phyloP scores from a whole-genome alignment of 2,329 filamentous ascomycete species.

The Venturiaceae sp. region DNA sequence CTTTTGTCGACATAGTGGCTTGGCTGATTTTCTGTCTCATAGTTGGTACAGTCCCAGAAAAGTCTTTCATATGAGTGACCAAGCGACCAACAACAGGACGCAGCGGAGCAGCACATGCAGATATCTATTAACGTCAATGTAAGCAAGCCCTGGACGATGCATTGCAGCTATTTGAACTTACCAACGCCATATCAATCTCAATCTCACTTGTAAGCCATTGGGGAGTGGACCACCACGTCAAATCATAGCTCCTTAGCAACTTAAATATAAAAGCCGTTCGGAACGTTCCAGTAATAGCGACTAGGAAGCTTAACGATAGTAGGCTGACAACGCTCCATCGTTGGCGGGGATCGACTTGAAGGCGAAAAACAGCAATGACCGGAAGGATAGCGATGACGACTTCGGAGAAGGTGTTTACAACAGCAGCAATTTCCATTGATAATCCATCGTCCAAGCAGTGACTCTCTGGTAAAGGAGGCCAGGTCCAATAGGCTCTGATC shows the following conservation, averaged over 20 bases:
- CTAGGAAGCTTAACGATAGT: slow-evolving; percentile 30
- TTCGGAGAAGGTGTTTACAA: slow-evolving; percentile 33
- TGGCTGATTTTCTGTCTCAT: not conserved
- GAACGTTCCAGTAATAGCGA: slow-evolving; percentile 30
- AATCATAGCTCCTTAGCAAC: slow-evolving; percentile 30
- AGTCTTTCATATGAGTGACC: not conserved
- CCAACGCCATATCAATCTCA: slow-evolving; percentile 35
- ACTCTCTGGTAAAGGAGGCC: slow-evolving; percentile 17
- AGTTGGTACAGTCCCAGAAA: not conserved
- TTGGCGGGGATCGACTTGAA: slow-evolving; percentile 31
- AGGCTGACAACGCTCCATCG: slow-evolving; percentile 29
- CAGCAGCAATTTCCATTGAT: slow-evolving; percentile 26
- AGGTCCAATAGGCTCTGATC: slow-evolving; percentile 30
- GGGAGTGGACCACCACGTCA: slow-evolving; percentile 34
- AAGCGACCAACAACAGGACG: not conserved
- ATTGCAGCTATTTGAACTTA: slow-evolving; percentile 16
- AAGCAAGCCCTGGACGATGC: not conserved
- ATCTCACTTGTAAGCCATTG: slow-evolving; percentile 36
- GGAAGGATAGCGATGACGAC: slow-evolving; percentile 31
- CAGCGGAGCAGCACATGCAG: slow-evolving; percentile 7
- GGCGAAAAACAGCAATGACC: slow-evolving; percentile 29
- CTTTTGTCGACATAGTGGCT: not conserved
- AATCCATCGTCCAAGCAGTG: slow-evolving; percentile 32
- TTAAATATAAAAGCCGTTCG: slow-evolving; percentile 35
- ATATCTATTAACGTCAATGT: not conserved